Conservation (phyloP, 345 rosid genomes). For the Populus davidiana region DNA sequence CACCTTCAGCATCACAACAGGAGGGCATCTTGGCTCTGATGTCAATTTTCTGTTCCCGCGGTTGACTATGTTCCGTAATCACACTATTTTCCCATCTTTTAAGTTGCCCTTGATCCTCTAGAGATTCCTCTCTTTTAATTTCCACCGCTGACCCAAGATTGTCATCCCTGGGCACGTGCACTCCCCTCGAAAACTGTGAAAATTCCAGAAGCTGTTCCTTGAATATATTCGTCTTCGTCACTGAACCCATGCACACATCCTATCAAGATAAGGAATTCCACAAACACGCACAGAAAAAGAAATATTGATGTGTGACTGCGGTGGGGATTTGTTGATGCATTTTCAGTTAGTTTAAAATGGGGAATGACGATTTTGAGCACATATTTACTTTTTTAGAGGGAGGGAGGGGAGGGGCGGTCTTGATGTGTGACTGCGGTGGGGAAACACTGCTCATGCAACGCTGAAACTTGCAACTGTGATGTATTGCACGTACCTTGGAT, state of each 20-base stretch:
- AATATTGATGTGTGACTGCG: too few species aligned
- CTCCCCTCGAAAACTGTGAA: not conserved
- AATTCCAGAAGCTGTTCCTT: not conserved
- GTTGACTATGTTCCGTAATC: not conserved
- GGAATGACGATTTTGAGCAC: too few species aligned
- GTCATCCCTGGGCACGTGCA: not conserved
- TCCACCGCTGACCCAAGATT: too few species aligned
- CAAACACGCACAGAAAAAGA: not conserved
- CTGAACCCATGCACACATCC: not conserved
- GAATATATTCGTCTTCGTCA: not conserved
- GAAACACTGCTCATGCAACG: too few species aligned
- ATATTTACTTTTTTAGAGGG: too few species aligned
- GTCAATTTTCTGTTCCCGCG: not conserved
- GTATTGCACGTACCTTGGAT: too few species aligned
- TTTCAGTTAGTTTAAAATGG: not conserved
- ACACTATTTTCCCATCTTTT: not conserved
- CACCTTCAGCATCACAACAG: too few species aligned
- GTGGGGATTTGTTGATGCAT: too few species aligned
- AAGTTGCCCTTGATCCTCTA: not conserved
- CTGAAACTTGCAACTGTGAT: too few species aligned
- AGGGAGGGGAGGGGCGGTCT: too few species aligned
- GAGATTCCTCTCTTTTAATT: too few species aligned
- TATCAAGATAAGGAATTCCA: not conserved
- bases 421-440: too few species aligned
- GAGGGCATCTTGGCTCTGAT: not conserved